Evolutionary conservation across 257 asterid species (phyloP).

Genomic region (Petrea volubilis): DNA sequence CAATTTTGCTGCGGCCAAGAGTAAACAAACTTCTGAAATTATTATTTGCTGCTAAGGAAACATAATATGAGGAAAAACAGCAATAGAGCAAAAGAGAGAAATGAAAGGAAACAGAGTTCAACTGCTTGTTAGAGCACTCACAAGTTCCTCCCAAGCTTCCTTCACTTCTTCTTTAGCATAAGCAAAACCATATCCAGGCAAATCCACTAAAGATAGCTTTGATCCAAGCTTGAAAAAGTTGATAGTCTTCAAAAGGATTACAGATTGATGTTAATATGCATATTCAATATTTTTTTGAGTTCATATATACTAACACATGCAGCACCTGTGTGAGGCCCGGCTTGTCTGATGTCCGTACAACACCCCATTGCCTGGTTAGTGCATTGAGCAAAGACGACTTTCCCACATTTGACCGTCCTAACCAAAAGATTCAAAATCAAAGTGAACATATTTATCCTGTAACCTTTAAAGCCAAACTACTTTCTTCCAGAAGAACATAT

Average conservation of each 20-base stretch:
- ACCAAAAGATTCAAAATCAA: constrained; percentile 19
- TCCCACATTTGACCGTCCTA: constrained; percentile 97
- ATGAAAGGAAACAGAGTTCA: background rate
- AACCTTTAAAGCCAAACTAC: constrained; percentile 1
- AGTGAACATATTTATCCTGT: constrained; percentile 1
- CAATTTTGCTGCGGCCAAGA: constrained; percentile 9
- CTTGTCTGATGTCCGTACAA: constrained; percentile 94
- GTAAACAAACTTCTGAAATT: constrained; percentile 3
- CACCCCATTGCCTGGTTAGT: constrained; percentile 97
- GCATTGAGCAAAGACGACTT: constrained; percentile 91
- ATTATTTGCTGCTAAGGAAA: constrained; percentile 4
- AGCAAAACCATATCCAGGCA: constrained; percentile 99
- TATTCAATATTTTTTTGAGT: background rate
- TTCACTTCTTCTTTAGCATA: constrained; percentile 96
- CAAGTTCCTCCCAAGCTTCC: constrained; percentile 99
- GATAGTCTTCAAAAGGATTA: constrained; percentile 56
- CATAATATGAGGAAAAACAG: background rate
- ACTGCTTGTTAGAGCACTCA: constrained; percentile 49
- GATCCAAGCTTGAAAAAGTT: constrained; percentile 87
- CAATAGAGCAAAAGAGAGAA: background rate
- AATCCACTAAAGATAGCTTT: constrained; percentile 82
- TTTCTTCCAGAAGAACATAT: background rate
- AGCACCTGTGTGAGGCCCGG: constrained; percentile 98
- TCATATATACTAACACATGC: constrained; percentile 20
- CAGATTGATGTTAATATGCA: constrained; percentile 27